Base-by-base conservation (phyloP, 2,329 filamentous ascomycete species). In the Trichophyton mentagrophytes region DNA sequence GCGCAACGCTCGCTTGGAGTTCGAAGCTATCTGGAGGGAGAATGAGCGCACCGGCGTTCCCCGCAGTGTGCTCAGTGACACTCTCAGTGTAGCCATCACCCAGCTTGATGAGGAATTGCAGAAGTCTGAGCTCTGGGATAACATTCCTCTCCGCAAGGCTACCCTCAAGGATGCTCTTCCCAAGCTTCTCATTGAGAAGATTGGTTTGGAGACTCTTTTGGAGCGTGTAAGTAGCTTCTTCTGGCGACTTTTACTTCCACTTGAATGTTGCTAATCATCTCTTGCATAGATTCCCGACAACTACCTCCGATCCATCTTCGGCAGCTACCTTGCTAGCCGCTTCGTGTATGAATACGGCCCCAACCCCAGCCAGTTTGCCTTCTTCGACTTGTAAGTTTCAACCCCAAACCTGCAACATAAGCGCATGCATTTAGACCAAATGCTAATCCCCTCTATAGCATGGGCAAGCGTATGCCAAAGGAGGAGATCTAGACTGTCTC, bases 21-120 rank as follows among this genome's bases (percentile, higher is more conserved):
- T 99, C 67, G 93, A 99, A 77, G 93, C 93, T 49, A 95, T 99
- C 77, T 99, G 93, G 93, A 85, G 89, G 66, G 93, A 99, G 75
- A 85, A 95, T 71, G 85, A 93, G 75, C 76, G 85, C 71, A 96
- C 89, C 1, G 88, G 89, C 59, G 79, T 85, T 60, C 77, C 89
- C 22, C 85, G 91, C 64, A 95, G 90, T 64, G 84, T 91, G n/a
- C 81, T 99, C 61, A 95, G 90, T 56, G 93, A 99, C 74, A 89
- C 87, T 67, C 83, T 99, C 60, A 95, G 89, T 61, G 78, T 89
- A 57, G 92, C 93, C 38, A 99, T 99, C 71, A 97, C 92, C n/a
- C 88, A 88, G 67, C 82, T 99, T 22, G 92, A 99, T 68, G 92
- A 99, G 78, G 91, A 99, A 76, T 80, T 99, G 59, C 93, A 99